Evolutionary conservation across 208 protist genomes (phyloP), one percentile per base, ranked within the genome.

Genomic region (Zelonia costaricensis): DNA sequence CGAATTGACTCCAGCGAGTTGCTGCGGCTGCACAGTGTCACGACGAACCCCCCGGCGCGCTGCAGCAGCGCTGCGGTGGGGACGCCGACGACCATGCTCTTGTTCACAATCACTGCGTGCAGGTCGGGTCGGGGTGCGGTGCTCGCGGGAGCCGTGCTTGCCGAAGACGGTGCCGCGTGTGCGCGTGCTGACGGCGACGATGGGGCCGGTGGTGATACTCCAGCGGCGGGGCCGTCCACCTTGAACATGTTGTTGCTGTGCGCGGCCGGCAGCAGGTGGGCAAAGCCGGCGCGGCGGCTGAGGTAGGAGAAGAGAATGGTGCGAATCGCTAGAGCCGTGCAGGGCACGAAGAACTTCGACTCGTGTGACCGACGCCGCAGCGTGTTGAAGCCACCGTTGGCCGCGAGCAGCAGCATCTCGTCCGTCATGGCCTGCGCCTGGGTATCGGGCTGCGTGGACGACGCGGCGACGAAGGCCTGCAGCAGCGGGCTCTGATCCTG

Each of bases 51-150:
- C 42, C 93, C 80, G 35, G 83, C 75, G 35, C 82, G 80, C 38
- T 89, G 74, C 25, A 97, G 80, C 42, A 98, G 69, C 10, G 94
- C 78, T 4, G 91, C 78, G 0, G 97, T 86, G n/a, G 97, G 96
- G 10, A 98, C 71, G 42, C 97, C 97, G 22, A 99, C 87, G 45
- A 93, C 91, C 80, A 97, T 94, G 53, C 86, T 96, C 52, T 91
- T 91, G 43, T 97, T 98, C 18, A 99, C 62, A 0, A 99, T 88
- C 16, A 98, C 94, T 0, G 94, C 97, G 30, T 93, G 84, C 25
- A 82, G 39, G 30, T 77, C 58, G 7, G 82, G 63, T 8, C 23
- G 64, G 18, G 28, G 46, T 1, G 13, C 9, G 7, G 18, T 28
- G 15, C 10, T 27, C n/a, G n/a, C n/a, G n/a, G n/a, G n/a, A 25